phyloP scores from a whole-genome alignment of 768 basidiomycete species.

The Lenzites betulinus region DNA sequence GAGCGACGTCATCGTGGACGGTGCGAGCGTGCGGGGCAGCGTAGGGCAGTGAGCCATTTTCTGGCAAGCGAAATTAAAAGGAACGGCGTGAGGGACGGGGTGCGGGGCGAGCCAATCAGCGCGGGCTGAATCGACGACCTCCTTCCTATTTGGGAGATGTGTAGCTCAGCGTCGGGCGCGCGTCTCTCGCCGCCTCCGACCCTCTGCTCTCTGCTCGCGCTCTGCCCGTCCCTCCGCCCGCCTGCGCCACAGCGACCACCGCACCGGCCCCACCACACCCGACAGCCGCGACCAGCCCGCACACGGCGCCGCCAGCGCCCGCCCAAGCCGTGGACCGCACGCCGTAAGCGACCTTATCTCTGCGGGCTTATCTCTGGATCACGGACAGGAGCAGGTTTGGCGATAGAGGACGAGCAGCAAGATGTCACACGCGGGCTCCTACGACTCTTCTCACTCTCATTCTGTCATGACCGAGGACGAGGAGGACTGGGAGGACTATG shows the following conservation, averaged over 20 bases:
- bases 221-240: neutral
- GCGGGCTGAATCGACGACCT: neutral
- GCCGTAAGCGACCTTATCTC: constrained; percentile 19
- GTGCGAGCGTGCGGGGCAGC: neutral
- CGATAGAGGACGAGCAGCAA: too few relatives aligned
- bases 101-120: constrained; percentile 17
- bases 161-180: constrained; percentile 12
- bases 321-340: neutral
- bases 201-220: constrained; percentile 1
- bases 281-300: neutral
- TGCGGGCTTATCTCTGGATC: constrained; percentile 20
- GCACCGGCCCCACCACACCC: neutral
- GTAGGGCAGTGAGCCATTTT: neutral
- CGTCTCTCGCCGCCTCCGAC: constrained; percentile 11
- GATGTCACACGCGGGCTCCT: constrained; percentile 37
- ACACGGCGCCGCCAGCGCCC: neutral
- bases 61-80: neutral
- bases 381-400: neutral
- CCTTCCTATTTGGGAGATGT: constrained; percentile 15
- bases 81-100: too few relatives aligned
- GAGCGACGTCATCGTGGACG: neutral
- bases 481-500: constrained; percentile 90
- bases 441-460: constrained; percentile 65
- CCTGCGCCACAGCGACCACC: constrained; percentile 1
- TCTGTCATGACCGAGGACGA: constrained; percentile 90